These are phyloP conservation scores for Cyberlindnera maritima DNA, from an alignment of 805 yeast genomes.

Conservation along the genomic window DNA sequence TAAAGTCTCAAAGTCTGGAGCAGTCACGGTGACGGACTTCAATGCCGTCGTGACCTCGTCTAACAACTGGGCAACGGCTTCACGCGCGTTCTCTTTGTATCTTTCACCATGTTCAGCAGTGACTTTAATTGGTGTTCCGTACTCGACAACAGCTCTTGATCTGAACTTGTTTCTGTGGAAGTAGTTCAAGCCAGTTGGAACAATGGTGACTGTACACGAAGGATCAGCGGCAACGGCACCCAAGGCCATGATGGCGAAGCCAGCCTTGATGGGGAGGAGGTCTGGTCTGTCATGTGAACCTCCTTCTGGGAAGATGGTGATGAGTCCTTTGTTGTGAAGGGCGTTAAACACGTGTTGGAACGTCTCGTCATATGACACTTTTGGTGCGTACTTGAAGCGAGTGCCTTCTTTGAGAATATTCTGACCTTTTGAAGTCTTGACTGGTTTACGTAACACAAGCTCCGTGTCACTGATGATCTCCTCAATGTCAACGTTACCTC, in stretches of 20 bases:
- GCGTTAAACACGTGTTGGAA: constrained; percentile 82
- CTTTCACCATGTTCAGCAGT: constrained; percentile 54
- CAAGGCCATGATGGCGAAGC: constrained; percentile 96
- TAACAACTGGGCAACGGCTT: constrained; percentile 69
- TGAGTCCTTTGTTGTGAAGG: constrained; percentile 70
- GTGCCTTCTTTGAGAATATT: constrained; percentile 55
- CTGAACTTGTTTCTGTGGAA: constrained; percentile 93
- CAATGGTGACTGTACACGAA: constrained; percentile 71
- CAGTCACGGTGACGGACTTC: constrained; percentile 86
- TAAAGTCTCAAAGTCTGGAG: constrained; percentile 89
- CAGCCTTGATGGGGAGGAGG: constrained; percentile 88
- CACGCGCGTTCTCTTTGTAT: constrained; percentile 68
- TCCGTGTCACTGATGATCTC: constrained; percentile 72
- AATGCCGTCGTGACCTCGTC: constrained; percentile 73
- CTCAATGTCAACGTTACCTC: constrained; percentile 73
- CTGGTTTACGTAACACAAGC: constrained; percentile 62
- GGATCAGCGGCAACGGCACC: constrained; percentile 86
- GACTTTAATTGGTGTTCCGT: constrained; percentile 82
- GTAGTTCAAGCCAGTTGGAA: constrained; percentile 95
- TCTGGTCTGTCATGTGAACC: constrained; percentile 96
- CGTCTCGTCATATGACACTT: constrained; percentile 79
- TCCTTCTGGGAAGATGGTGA: constrained; percentile 96
- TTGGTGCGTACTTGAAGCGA: constrained; percentile 68
- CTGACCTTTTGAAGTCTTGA: constrained; percentile 49
- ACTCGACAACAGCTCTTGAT: constrained; percentile 91